Evolutionary conservation across 257 asterid species (phyloP).

Genomic region (Solanum peruvianum): DNA sequence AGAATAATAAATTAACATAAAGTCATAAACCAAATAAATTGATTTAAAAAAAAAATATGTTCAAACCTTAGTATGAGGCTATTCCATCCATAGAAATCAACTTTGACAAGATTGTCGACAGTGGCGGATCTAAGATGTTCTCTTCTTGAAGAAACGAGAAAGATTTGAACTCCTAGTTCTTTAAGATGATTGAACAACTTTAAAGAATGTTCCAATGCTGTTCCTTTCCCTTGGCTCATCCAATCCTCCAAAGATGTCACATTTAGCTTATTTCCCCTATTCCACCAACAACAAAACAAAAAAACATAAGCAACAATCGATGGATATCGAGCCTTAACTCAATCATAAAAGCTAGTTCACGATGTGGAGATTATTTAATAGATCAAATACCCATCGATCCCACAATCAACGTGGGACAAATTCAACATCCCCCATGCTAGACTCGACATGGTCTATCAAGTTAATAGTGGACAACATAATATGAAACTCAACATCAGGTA

Average conservation of each 20-base stretch:
- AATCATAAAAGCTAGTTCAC: background rate
- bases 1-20: background rate
- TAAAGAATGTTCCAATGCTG: slow-evolving; percentile 42
- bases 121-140: slow-evolving; percentile 71
- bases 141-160: slow-evolving; percentile 62
- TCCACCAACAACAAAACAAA: background rate
- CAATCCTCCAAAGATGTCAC: slow-evolving; percentile 56
- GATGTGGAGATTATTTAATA: background rate
- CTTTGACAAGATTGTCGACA: slow-evolving; percentile 55
- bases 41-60: background rate
- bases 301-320: background rate
- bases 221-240: slow-evolving; percentile 56
- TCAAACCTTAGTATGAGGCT: slow-evolving; percentile 51
- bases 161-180: slow-evolving; percentile 35
- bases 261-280: slow-evolving; percentile 50
- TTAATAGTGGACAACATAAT: background rate
- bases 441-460: background rate
- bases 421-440: background rate
- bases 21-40: too few species aligned
- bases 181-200: slow-evolving; percentile 55
- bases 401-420: background rate
- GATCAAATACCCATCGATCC: background rate
- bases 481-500: background rate
- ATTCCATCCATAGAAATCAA: slow-evolving; percentile 65
- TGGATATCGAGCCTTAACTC: background rate